Percentiles rank a stretch among this genome's conserved stretches.
Evolutionary conservation across 2,329 filamentous ascomycete species (phyloP).

Genomic region (Hypoxylon sp.): DNA sequence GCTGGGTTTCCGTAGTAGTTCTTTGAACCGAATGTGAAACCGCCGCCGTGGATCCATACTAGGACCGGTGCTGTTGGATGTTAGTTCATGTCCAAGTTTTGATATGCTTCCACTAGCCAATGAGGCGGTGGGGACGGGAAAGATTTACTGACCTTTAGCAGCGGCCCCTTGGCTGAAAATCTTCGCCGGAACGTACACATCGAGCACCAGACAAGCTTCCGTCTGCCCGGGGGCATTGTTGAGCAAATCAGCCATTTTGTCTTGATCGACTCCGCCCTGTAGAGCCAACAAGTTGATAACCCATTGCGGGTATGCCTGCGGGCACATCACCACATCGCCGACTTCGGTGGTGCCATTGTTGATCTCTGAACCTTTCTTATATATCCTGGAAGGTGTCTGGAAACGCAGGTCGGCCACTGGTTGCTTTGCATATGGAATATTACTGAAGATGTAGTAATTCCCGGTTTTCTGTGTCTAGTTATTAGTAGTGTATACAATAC

Average conservation of each 20-base stretch:
- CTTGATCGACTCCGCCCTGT: slow-evolving; percentile 10
- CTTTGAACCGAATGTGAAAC: slow-evolving; percentile 41
- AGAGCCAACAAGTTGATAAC: slow-evolving; percentile 34
- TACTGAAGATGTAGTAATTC: slow-evolving; percentile 51
- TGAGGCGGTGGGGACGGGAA: too few species aligned
- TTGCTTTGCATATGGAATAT: slow-evolving; percentile 50
- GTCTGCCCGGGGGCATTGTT: slow-evolving; percentile 38
- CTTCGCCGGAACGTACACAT: slow-evolving; percentile 33
- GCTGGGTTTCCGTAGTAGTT: slow-evolving; percentile 31
- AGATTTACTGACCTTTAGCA: slow-evolving; percentile 16
- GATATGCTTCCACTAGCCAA: background rate
- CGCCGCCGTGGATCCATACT: slow-evolving; percentile 43
- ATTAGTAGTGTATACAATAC: background rate
- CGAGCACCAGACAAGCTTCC: slow-evolving; percentile 38
- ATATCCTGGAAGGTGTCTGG: slow-evolving; percentile 42
- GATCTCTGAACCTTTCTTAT: slow-evolving; percentile 39
- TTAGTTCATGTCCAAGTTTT: too few species aligned
- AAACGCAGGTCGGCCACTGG: slow-evolving; percentile 50
- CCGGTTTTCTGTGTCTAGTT: slow-evolving; percentile 39
- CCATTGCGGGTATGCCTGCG: slow-evolving; percentile 46
- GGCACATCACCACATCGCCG: slow-evolving; percentile 39
- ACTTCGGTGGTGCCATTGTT: slow-evolving; percentile 24
- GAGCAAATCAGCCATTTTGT: slow-evolving; percentile 27
- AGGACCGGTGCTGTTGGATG: slow-evolving; percentile 40
- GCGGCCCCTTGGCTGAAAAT: slow-evolving; percentile 18